phyloP scores from a whole-genome alignment of 208 protist species.

The Trypanosoma avium region DNA sequence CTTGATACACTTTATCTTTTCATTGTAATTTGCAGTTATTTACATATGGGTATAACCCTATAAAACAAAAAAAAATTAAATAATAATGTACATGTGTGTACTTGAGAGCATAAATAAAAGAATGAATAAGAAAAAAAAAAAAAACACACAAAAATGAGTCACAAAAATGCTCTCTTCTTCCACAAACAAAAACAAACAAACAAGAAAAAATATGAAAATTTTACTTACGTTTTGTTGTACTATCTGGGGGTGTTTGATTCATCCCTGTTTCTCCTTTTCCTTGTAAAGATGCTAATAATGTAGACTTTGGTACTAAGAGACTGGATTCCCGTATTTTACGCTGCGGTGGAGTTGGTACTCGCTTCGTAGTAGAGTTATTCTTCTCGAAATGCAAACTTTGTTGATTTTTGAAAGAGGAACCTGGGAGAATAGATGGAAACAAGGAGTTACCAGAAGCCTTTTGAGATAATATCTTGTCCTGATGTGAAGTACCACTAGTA shows the following conservation, averaged over 20 bases:
- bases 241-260: too few species aligned
- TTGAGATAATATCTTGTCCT: not conserved
- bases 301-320: not conserved
- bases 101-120: too few species aligned
- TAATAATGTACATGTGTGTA: too few species aligned
- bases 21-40: too few species aligned
- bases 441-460: not conserved
- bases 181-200: not conserved
- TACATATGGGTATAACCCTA: too few species aligned
- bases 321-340: not conserved
- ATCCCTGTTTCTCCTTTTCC: not conserved
- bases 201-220: too few species aligned
- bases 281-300: not conserved
- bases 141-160: too few species aligned
- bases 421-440: slow-evolving; percentile 1
- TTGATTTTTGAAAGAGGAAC: not conserved
- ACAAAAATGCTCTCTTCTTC: not conserved
- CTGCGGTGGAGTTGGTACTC: slow-evolving; percentile 9
- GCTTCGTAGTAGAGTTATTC: not conserved
- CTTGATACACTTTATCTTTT: too few species aligned
- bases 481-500: not conserved
- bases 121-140: too few species aligned
- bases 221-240: too few species aligned
- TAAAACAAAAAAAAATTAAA: too few species aligned
- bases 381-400: not conserved